phyloP scores from a whole-genome alignment of 306 rosid genomes.

The Prunus kanzakura region DNA sequence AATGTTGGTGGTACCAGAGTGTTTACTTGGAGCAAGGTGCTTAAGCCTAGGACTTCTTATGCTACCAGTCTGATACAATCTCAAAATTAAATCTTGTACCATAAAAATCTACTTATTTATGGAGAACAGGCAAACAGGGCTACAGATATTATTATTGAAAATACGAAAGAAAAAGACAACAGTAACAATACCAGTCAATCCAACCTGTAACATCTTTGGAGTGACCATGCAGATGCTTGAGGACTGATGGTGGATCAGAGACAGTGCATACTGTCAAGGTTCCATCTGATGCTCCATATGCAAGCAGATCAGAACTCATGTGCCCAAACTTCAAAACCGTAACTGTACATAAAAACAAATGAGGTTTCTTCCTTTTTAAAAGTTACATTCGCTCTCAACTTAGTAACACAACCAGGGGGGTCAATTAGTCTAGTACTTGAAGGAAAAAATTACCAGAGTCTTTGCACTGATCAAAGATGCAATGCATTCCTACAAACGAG shows the following conservation, averaged over 20 bases:
- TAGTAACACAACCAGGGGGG: neutral
- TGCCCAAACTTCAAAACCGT: conserved; percentile 94
- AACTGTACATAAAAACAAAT: conserved; percentile 51
- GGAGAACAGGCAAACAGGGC: conserved; percentile 1
- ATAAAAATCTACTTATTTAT: neutral
- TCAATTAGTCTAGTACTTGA: neutral
- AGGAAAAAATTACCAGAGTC: conserved; percentile 61
- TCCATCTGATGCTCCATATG: conserved; percentile 96
- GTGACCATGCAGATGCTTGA: conserved; percentile 77
- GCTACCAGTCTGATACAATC: neutral
- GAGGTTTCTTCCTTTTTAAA: conserved; percentile 29
- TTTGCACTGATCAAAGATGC: conserved; percentile 91
- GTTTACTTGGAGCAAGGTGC: neutral
- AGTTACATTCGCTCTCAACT: conserved; percentile 12
- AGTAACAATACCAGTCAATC: conserved; percentile 54
- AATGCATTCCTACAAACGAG: conserved; percentile 97
- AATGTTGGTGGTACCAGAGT: neutral
- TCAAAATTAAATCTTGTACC: neutral
- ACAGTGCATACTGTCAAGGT: conserved; percentile 88
- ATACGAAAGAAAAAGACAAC: conserved; percentile 25
- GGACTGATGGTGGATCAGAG: conserved; percentile 70
- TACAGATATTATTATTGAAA: conserved; percentile 8
- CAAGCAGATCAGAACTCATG: conserved; percentile 97
- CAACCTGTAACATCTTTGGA: conserved; percentile 97
- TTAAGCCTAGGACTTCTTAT: neutral